Evolutionary conservation across 75 land plant genomes (phyloP), one percentile per base, ranked within the genome.

Genomic region (Cryptomeria japonica): DNA sequence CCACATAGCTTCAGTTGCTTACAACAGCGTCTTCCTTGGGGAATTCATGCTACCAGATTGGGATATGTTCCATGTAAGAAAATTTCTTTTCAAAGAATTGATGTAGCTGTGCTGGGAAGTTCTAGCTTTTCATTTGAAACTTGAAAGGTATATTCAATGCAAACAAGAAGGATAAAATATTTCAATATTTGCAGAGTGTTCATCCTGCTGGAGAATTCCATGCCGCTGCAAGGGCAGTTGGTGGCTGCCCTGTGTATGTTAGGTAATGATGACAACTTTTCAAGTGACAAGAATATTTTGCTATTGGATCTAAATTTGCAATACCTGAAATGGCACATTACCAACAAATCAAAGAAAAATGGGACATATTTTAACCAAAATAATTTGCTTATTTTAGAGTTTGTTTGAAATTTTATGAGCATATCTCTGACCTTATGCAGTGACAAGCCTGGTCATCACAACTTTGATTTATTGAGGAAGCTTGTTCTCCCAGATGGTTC

Each of bases 31-130:
- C 68, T 98, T 98, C 89, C 90, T 98, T 31, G 99, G 97, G 56
- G 99, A 98, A 87, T 91, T 97, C 84, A 98, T 98, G 99, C 91
- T 90, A 87, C 99, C 99, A 2, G 99, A 98, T 87, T 98, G 99
- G 99, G 99, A 98, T 89, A 98, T 97, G 99, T 98, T 98, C 86
- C 94, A 92, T 39, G 84, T 82, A 42, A 82, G 53, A 14, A 44
- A 82, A 56, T 38, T 83, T 25, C 12, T 42, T 34, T 83, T 53
- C 41, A 34, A 34, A 32, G 77, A 34, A 32, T 8, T 46, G 6
- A 28, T 86, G 31, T 82, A 46, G 49, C 1, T 82, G 84, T n/a
- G 11, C 46, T 28, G 14, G 51, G 12, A 42, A 42, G n/a, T 22
- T 46, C 37, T 46, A 28, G 46, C 15, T 41, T 46, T 41, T 82